Evolutionary conservation across 164 flowering plant species (phyloP).

Genomic region (Annona squamosa): DNA sequence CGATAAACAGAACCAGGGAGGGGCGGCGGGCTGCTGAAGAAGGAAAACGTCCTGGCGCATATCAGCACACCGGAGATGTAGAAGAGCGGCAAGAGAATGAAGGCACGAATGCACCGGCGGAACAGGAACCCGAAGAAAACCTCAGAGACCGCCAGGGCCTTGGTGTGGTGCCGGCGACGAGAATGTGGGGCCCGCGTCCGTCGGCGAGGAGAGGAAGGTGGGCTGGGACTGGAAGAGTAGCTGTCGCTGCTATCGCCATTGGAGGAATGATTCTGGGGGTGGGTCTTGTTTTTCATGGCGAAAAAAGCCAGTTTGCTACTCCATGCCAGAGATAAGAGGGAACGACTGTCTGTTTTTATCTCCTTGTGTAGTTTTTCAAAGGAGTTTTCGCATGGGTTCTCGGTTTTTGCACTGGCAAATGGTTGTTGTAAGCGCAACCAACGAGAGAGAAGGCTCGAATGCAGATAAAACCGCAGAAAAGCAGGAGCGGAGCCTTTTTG

Average conservation of each 20-base stretch:
- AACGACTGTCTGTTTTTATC: not conserved
- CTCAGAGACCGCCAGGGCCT: conserved; percentile 16
- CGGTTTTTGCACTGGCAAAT: not conserved
- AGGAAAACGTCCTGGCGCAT: conserved; percentile 48
- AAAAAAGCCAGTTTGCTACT: not conserved
- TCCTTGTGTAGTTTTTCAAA: not conserved
- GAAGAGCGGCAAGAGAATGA: conserved; percentile 42
- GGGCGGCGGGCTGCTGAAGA: conserved; percentile 27
- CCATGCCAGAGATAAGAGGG: conserved; percentile 5
- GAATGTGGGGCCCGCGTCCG: conserved; percentile 15
- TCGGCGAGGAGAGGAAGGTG: conserved; percentile 42
- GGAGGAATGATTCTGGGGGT: conserved; percentile 6
- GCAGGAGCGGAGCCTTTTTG: too few relatives aligned
- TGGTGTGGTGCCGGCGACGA: conserved; percentile 36
- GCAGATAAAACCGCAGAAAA: not conserved
- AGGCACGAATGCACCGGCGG: conserved; percentile 33
- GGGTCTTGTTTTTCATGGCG: conserved; percentile 21
- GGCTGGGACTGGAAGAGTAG: conserved; percentile 37
- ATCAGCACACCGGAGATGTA: conserved; percentile 51
- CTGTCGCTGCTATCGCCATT: conserved; percentile 24
- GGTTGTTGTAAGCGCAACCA: not conserved
- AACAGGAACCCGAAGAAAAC: conserved; percentile 16
- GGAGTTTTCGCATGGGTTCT: not conserved
- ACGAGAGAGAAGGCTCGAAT: not conserved
- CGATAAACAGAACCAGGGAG: conserved; percentile 77